Conservation (phyloP, 371 early-diverging fungal species). For the Rhizopus delemar region DNA sequence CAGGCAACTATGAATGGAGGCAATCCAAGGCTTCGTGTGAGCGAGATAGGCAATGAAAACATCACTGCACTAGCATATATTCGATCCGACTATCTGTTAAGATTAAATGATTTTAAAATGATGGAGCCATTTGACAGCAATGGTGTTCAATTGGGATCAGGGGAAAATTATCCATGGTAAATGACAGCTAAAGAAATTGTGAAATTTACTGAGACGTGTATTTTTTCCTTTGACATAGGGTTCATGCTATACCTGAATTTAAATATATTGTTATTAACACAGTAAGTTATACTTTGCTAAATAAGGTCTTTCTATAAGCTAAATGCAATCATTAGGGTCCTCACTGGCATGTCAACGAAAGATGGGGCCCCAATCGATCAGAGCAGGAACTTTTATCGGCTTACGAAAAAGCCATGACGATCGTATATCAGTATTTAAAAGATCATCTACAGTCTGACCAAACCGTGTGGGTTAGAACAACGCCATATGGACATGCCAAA, state of each 20-base stretch:
- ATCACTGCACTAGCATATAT: conserved; percentile 41
- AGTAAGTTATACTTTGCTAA: conserved; percentile 20
- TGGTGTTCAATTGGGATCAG: conserved; percentile 42
- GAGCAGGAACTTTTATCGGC: conserved; percentile 41
- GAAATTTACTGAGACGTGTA: not conserved
- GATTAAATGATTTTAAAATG: conserved; percentile 46
- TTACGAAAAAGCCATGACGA: conserved; percentile 35
- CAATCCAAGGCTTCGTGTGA: conserved; percentile 27
- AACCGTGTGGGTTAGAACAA: conserved; percentile 46
- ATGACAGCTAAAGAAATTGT: not conserved
- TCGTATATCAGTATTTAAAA: conserved; percentile 31
- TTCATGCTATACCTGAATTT: conserved; percentile 40
- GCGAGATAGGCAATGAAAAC: conserved; percentile 15
- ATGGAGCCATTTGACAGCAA: conserved; percentile 37
- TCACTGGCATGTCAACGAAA: conserved; percentile 44
- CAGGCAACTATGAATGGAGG: conserved; percentile 34
- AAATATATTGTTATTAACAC: conserved; percentile 49
- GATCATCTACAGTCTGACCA: conserved; percentile 33
- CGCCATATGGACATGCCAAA: conserved; percentile 49
- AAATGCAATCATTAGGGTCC: conserved; percentile 30
- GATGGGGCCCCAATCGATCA: conserved; percentile 39
- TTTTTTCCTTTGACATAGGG: conserved; percentile 23
- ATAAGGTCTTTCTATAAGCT: not conserved
- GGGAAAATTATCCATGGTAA: conserved; percentile 51
- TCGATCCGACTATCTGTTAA: conserved; percentile 46